Evolutionary conservation across 164 flowering plant genomes (phyloP), one percentile per base, ranked within the genome.

Genomic region (Taxillus chinensis): DNA sequence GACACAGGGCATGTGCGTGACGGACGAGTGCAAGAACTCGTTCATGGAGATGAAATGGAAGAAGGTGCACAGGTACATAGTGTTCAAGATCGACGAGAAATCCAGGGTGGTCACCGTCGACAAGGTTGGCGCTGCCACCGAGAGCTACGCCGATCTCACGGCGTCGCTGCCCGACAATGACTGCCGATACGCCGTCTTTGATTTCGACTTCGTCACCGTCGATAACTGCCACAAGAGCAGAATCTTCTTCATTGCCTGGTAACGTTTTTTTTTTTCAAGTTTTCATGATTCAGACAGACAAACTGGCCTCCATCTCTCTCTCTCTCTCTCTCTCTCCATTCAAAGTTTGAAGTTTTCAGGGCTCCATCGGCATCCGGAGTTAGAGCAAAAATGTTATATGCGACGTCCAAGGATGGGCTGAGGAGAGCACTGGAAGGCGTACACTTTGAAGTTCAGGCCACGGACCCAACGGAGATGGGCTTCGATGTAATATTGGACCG

Each of bases 201-300:
- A 92, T 61, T 92, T 89, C 62, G 98, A 92, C 52, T 92, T 89
- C 38, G 91, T 92, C 62, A 85, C 96, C 40, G 91, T 81, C 10
- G 98, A 92, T 64, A 92, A 89, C 39, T 92, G 96, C 77, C 80
- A 86, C 67, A 92, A 82, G 76, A 87, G 96, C 96, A 90, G 88
- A 86, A 90, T 85, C 83, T 92, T 92, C 87, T 92, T 92, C 84
- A 92, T 92, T 55, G 91, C 95, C 16, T 89, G 98, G 98, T 92
- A 27, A 39, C 12, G 82, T 68, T 17, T 1, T 55, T 4, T 41
- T 3, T 27, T 39, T 55, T 4, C 11, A 39, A 40, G 45, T 49
- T 11, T 40, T 43, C 52, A 9, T 49, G 13, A 49, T 3, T 27
- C 27, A 27, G 27, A 2, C 27, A 27, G 27, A 27, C 27, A 27